These are phyloP conservation scores for Ascochyta clinopodiicola DNA, from an alignment of 2,329 filamentous ascomycete species.

Conservation along the genomic window DNA sequence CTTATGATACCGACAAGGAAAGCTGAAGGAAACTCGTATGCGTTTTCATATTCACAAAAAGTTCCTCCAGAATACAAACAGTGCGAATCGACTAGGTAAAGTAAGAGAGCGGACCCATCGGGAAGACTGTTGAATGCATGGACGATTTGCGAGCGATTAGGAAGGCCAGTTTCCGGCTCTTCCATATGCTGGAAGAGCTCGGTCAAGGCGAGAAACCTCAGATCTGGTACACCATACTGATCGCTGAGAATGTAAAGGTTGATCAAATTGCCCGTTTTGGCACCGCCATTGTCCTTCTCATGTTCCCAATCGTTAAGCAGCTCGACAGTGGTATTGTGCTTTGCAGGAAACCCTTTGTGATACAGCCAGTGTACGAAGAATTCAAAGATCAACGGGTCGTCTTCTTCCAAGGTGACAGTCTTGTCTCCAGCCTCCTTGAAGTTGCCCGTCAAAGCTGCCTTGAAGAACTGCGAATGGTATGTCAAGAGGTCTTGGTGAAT, in stretches of 20 bases:
- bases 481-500: constrained; percentile 2
- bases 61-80: not conserved
- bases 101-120: not conserved
- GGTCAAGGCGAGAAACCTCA: not conserved
- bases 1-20: not conserved
- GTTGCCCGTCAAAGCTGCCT: not conserved
- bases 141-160: not conserved
- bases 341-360: constrained; percentile 7
- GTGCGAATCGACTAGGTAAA: not conserved
- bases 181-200: not conserved
- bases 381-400: constrained; percentile 11
- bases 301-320: not conserved
- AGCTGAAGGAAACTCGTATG: not conserved
- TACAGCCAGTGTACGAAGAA: constrained; percentile 27
- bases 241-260: constrained; percentile 17
- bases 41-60: too few relatives aligned
- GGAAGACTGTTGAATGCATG: not conserved
- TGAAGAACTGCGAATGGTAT: not conserved
- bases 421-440: constrained; percentile 25
- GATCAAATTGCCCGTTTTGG: constrained; percentile 5
- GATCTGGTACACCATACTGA: constrained; percentile 2
- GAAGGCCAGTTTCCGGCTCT: not conserved
- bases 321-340: not conserved
- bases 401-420: constrained; percentile 11
- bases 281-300: not conserved